Percentiles rank a stretch among this genome's conserved stretches.
Evolutionary conservation across 148 eudicot genomes (phyloP).

Genomic region (Rheum nobile): DNA sequence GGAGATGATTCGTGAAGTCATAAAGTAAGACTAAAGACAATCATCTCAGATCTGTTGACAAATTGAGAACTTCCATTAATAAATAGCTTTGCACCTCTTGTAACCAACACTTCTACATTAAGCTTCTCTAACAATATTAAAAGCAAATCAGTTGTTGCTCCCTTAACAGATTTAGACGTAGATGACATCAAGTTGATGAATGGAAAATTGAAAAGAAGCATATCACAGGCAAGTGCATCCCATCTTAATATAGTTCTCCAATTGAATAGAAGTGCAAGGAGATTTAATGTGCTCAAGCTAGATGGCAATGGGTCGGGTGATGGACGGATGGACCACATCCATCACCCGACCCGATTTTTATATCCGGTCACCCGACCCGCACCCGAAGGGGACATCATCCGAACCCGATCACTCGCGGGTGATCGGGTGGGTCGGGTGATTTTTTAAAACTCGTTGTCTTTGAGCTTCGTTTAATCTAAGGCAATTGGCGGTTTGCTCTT

Average conservation of each 20-base stretch:
- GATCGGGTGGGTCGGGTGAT: too few species aligned
- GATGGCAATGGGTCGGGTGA: too few species aligned
- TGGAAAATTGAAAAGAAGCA: conserved; percentile 56
- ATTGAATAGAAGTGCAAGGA: conserved; percentile 41
- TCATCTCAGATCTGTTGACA: conserved; percentile 41
- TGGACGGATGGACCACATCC: too few species aligned
- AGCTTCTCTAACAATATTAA: conserved; percentile 44
- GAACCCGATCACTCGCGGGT: too few species aligned
- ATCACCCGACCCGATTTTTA: too few species aligned
- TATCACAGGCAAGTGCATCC: conserved; percentile 16
- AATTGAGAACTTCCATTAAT: conserved; percentile 16
- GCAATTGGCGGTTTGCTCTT: too few species aligned
- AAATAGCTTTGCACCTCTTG: conserved; percentile 13
- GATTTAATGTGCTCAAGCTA: too few species aligned
- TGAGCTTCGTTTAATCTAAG: too few species aligned
- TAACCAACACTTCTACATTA: conserved; percentile 17
- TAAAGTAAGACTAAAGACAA: conserved; percentile 43
- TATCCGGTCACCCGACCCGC: too few species aligned
- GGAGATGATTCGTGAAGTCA: too few species aligned
- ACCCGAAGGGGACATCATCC: too few species aligned
- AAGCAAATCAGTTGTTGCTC: conserved; percentile 58
- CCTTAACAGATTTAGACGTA: conserved; percentile 62
- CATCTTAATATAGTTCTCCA: conserved; percentile 62
- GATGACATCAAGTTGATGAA: conserved; percentile 69
- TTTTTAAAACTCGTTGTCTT: too few species aligned